Evolutionary conservation across 345 rosid genomes (phyloP).

Genomic region (Pistacia vera): DNA sequence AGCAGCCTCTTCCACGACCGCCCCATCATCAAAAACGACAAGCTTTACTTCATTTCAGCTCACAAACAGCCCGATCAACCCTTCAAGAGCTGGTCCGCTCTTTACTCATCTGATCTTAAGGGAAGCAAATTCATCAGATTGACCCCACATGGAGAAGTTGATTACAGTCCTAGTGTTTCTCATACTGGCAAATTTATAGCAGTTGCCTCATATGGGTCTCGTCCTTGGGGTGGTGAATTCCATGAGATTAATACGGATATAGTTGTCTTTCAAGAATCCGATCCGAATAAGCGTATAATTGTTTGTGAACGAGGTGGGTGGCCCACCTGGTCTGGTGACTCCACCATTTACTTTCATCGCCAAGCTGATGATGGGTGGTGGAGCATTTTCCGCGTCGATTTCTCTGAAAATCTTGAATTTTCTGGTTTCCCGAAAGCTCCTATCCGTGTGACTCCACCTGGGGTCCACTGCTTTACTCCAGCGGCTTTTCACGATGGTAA

Average conservation of each 20-base stretch:
- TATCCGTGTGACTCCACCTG: slow-evolving; percentile 73
- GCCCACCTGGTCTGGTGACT: slow-evolving; percentile 86
- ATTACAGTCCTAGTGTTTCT: slow-evolving; percentile 78
- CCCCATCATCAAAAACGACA: slow-evolving; percentile 48
- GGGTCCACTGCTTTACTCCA: slow-evolving; percentile 92
- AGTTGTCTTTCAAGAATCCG: slow-evolving; percentile 51
- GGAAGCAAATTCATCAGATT: slow-evolving; percentile 39
- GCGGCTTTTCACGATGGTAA: slow-evolving; percentile 63
- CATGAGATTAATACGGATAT: slow-evolving; percentile 70
- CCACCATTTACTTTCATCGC: slow-evolving; percentile 73
- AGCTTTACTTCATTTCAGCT: slow-evolving; percentile 73
- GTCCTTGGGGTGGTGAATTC: slow-evolving; percentile 81
- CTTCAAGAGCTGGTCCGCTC: slow-evolving; percentile 72
- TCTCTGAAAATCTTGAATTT: slow-evolving; percentile 33
- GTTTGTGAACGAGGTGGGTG: slow-evolving; percentile 72
- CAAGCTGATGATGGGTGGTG: slow-evolving; percentile 91
- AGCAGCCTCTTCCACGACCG: slow-evolving; percentile 81
- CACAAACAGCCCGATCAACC: slow-evolving; percentile 62
- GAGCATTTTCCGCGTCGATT: slow-evolving; percentile 66
- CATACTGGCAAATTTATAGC: slow-evolving; percentile 56
- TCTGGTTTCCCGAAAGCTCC: slow-evolving; percentile 37
- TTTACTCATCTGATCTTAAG: slow-evolving; percentile 42
- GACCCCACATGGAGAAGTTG: slow-evolving; percentile 60
- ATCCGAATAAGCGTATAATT: slow-evolving; percentile 51
- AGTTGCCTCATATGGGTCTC: slow-evolving; percentile 74